phyloP scores from a whole-genome alignment of 2,329 filamentous ascomycete species.

The Metarhizium robertsii region DNA sequence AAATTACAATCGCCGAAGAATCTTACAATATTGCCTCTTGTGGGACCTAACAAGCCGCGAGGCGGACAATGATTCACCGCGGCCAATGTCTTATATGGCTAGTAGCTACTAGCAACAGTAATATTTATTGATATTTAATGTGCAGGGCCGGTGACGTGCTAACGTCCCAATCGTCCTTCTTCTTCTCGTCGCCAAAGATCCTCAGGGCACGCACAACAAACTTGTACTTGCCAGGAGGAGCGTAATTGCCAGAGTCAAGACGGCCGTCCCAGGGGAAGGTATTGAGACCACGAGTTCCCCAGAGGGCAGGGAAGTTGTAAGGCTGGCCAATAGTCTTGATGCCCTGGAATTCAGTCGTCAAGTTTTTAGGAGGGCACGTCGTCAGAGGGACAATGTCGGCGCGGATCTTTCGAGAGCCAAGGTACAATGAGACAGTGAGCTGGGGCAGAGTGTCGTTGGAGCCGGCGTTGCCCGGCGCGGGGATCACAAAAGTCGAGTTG shows the following conservation, averaged over 20 bases:
- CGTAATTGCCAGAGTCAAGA: constrained; percentile 36
- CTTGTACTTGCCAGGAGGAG: constrained; percentile 39
- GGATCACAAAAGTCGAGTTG: constrained; percentile 32
- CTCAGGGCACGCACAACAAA: constrained; percentile 38
- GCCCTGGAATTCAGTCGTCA: constrained; percentile 24
- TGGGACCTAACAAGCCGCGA: no score
- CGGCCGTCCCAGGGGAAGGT: constrained; percentile 34
- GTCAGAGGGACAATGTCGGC: constrained; percentile 34
- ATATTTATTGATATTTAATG: constrained; percentile 29
- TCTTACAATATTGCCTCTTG: no score
- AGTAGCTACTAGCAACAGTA: no score
- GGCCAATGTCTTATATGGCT: neutral
- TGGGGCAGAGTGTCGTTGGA: constrained; percentile 25
- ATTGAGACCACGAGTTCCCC: constrained; percentile 15
- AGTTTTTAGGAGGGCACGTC: constrained; percentile 16
- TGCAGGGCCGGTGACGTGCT: constrained; percentile 31
- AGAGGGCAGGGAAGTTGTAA: constrained; percentile 30
- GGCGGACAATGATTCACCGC: no score
- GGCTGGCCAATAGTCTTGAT: constrained; percentile 33
- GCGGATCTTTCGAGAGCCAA: constrained; percentile 35
- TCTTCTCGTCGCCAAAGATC: constrained; percentile 38
- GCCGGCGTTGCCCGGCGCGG: constrained; percentile 26
- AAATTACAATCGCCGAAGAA: no score
- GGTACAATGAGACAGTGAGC: constrained; percentile 30
- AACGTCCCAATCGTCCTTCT: constrained; percentile 37